A percentile compares a stretch with the other conserved stretches of the same genome.
Evolutionary conservation across 257 asterid genomes (phyloP).

Genomic region (Scutellaria baicalensis): DNA sequence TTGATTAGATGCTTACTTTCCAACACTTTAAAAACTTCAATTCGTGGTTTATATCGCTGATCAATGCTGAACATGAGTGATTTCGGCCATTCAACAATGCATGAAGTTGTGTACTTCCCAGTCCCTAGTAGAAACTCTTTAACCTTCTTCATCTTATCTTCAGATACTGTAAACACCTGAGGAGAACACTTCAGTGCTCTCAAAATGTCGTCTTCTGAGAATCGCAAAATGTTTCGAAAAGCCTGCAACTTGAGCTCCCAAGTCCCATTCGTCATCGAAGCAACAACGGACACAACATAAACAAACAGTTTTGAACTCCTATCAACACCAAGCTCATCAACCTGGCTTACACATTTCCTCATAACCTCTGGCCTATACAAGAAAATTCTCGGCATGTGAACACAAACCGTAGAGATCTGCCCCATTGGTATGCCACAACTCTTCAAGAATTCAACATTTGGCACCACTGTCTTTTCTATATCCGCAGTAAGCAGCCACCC

Average conservation of each 20-base stretch:
- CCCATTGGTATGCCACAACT: conserved; percentile 29
- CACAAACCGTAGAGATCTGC: neutral
- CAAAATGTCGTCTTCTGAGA: conserved; percentile 25
- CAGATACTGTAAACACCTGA: conserved; percentile 14
- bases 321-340: conserved; percentile 26
- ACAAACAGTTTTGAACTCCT: conserved; percentile 26
- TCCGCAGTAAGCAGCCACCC: conserved; percentile 18
- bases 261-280: conserved; percentile 11
- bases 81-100: conserved; percentile 11
- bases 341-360: conserved; percentile 15
- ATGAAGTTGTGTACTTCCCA: conserved; percentile 16
- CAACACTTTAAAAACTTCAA: conserved; percentile 26
- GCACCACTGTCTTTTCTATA: conserved; percentile 27
- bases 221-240: conserved; percentile 21
- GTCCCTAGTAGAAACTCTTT: conserved; percentile 22
- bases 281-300: conserved; percentile 15
- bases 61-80: conserved; percentile 28
- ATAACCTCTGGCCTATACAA: conserved; percentile 22
- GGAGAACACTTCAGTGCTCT: conserved; percentile 19
- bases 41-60: conserved; percentile 29
- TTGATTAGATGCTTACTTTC: conserved; percentile 13
- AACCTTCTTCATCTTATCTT: conserved; percentile 20
- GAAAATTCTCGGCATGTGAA: conserved; percentile 17
- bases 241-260: conserved; percentile 30
- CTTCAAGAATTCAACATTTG: conserved; percentile 30